Percentiles rank a stretch among this genome's conserved stretches.
Conservation (phyloP, 1,284 basidiomycete species). For the Leccinum griseonigrum region DNA sequence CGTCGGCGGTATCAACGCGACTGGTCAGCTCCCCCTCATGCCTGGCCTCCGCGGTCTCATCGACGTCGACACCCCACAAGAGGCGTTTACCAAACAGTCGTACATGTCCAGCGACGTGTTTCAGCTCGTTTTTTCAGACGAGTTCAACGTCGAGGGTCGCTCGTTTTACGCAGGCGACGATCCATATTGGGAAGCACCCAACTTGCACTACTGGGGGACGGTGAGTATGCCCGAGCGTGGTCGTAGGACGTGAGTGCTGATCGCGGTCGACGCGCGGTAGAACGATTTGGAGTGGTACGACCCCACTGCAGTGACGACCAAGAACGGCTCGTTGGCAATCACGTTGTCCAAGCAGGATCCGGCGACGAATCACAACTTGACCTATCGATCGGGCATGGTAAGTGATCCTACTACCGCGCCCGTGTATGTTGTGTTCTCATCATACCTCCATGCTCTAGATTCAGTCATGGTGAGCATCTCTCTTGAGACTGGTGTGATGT, state of each 20-base stretch:
- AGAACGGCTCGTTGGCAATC: constrained; percentile 61
- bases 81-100: constrained; percentile 58
- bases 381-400: constrained; percentile 47
- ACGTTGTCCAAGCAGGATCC: constrained; percentile 42
- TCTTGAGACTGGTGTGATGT: constrained; percentile 33
- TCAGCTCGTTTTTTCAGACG: constrained; percentile 66
- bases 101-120: constrained; percentile 48
- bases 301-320: constrained; percentile 62
- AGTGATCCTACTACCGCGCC: not conserved
- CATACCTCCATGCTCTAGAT: constrained; percentile 14
- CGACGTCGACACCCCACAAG: constrained; percentile 72
- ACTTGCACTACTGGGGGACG: constrained; percentile 71
- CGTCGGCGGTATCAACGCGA: constrained; percentile 51
- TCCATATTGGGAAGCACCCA: constrained; percentile 68
- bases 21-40: constrained; percentile 63
- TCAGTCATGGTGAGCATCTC: constrained; percentile 39
- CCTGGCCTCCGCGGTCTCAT: constrained; percentile 68
- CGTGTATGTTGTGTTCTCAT: not conserved
- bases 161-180: constrained; percentile 54
- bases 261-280: constrained; percentile 10
- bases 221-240: constrained; percentile 9
- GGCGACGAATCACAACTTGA: constrained; percentile 49
- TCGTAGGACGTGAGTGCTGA: constrained; percentile 4
- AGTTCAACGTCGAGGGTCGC: constrained; percentile 62
- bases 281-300: constrained; percentile 60